Conservation (phyloP, 371 early-diverging fungal genomes). For the Sporodiniella umbellata region DNA sequence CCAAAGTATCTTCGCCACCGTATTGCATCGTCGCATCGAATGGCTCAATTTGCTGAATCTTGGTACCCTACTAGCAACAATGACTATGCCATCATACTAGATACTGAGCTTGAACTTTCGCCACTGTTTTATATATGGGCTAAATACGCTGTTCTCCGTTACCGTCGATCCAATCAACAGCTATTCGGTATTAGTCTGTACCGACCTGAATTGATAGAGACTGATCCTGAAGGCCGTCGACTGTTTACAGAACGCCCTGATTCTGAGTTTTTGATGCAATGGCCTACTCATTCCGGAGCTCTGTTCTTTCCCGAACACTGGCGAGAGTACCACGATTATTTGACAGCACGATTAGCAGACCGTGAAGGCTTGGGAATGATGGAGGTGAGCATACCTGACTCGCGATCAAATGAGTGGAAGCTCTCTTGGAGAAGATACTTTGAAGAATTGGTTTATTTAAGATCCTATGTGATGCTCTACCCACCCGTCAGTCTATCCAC, state of each 20-base stretch:
- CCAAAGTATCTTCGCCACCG: conserved; percentile 51
- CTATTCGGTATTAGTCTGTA: conserved; percentile 65
- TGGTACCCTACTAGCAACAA: conserved; percentile 59
- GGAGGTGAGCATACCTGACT: neutral
- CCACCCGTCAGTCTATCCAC: conserved; percentile 58
- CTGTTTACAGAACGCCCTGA: conserved; percentile 13
- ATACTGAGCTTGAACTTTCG: conserved; percentile 58
- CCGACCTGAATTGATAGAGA: conserved; percentile 44
- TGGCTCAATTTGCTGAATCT: conserved; percentile 57
- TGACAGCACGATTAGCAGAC: conserved; percentile 54
- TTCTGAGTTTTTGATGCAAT: conserved; percentile 35
- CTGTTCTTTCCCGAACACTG: conserved; percentile 67
- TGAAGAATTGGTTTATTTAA: conserved; percentile 60
- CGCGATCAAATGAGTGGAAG: conserved; percentile 52
- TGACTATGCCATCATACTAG: conserved; percentile 58
- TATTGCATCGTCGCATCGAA: conserved; percentile 48
- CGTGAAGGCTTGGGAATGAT: conserved; percentile 34
- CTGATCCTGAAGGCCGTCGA: conserved; percentile 26
- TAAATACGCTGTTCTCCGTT: conserved; percentile 54
- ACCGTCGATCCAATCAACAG: conserved; percentile 39
- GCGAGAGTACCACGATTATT: conserved; percentile 66
- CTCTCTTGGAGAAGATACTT: conserved; percentile 61
- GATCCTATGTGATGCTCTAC: conserved; percentile 61
- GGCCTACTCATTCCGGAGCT: conserved; percentile 51
- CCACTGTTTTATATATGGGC: conserved; percentile 55